phyloP scores from a whole-genome alignment of 495 filamentous ascomycete species.

The Cenococcum geophilum region DNA sequence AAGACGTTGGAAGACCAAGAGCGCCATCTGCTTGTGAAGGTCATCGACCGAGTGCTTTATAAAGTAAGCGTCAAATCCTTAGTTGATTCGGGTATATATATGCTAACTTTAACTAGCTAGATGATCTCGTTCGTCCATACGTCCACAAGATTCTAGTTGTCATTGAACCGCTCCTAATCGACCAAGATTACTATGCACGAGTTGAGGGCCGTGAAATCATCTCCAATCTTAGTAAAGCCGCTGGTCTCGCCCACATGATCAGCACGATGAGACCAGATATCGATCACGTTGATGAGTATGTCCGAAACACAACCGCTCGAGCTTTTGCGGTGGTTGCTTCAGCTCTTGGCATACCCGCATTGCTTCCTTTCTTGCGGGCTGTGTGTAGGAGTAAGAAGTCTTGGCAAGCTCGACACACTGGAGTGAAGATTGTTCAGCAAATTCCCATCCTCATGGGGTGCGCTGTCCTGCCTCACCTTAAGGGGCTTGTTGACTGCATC shows the following conservation, averaged over 20 bases:
- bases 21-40: slow-evolving; percentile 96
- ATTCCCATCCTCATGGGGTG: slow-evolving; percentile 99
- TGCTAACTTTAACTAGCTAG: slow-evolving; percentile 41
- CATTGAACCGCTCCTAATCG: slow-evolving; percentile 96
- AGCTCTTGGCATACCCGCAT: slow-evolving; percentile 89
- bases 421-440: slow-evolving; percentile 98
- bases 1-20: slow-evolving; percentile 98
- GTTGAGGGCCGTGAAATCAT: slow-evolving; percentile 99
- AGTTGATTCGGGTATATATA: too few relatives aligned
- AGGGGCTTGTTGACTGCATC: slow-evolving; percentile 94
- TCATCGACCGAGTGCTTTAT: slow-evolving; percentile 97
- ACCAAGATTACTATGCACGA: slow-evolving; percentile 98
- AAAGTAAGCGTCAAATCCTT: slow-evolving; percentile 46
- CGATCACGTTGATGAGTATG: slow-evolving; percentile 96
- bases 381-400: slow-evolving; percentile 98
- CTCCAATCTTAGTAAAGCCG: slow-evolving; percentile 92
- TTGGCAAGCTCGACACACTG: slow-evolving; percentile 98
- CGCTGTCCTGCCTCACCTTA: slow-evolving; percentile 91
- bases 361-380: slow-evolving; percentile 90
- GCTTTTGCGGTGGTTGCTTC: slow-evolving; percentile 97
- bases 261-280: slow-evolving; percentile 99
- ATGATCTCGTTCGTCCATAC: slow-evolving; percentile 92
- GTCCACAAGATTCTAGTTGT: slow-evolving; percentile 99
- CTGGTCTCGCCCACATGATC: slow-evolving; percentile 98
- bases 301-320: slow-evolving; percentile 96